Base-by-base conservation (phyloP, 2,329 filamentous ascomycete species). In the Diaporthe sp. region DNA sequence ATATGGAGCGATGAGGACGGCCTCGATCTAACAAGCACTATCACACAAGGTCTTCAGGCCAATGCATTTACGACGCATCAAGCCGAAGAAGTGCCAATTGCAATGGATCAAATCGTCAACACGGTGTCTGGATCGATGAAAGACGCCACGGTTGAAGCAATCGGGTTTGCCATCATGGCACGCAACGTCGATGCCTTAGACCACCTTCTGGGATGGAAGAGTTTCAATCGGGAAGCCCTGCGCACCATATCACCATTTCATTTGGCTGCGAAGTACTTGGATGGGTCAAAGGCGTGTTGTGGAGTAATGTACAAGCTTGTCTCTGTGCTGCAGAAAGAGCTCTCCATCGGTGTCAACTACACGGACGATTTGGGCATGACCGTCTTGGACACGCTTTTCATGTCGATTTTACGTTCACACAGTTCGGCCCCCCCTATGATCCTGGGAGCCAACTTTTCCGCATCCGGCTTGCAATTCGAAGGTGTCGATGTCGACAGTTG, bases 91-190 rank as follows among this genome's bases (percentile, higher is more conserved):
- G 7, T 72, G 15, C 70, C 70, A 19, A 19, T 65, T 1, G 55
- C 42, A 44, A 15, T 49, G 42, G 46, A 72, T 44, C 8, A 10
- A 1, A n/a, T 72, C 3, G 19, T 34, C 22, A 19, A 65, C 31
- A n/a, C 8, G 2, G 7, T 65, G 13, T 25, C 31, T 37, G 12
- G 19, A n/a, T 53, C 42, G 15, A 15, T 2, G 19, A 37, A 17
- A 3, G 55, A 65, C 39, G 62, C 62, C 22, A 53, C 0, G 7
- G 13, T 49, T 44, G 70, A 62, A 55, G 57, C 70, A 2, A 42
- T 72, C 5, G 70, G 57, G 3, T 72, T 72, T 17, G 57, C 70
- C 34, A 72, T 72, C n/a, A 62, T 72, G 44, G 17, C 51, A 9
- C 51, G 51, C 25, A 55, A 55, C 13, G 2, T 17, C 25, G 25